phyloP scores from a whole-genome alignment of 1,284 basidiomycete genomes.

The Phellinidium pouzarii region DNA sequence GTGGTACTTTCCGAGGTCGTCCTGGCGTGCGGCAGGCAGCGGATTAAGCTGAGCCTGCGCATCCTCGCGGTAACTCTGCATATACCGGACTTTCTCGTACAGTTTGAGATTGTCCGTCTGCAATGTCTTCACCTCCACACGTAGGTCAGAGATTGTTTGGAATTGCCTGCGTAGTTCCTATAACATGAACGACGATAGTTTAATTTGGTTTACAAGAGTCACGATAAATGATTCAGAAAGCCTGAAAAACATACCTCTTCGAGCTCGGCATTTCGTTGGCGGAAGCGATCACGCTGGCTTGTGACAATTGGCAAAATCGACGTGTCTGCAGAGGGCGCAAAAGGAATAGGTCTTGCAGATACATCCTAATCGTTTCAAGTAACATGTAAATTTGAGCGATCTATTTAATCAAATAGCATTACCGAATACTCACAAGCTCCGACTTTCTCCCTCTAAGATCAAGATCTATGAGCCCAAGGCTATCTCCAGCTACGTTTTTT shows the following conservation, averaged over 20 bases:
- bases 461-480: constrained; percentile 61
- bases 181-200: background rate
- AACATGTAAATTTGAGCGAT: constrained; percentile 5
- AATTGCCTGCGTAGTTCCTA: constrained; percentile 92
- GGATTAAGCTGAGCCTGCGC: constrained; percentile 60
- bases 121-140: constrained; percentile 80
- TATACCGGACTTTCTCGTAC: constrained; percentile 95
- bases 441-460: constrained; percentile 57
- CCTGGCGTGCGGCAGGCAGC: constrained; percentile 45
- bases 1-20: constrained; percentile 85
- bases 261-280: constrained; percentile 91
- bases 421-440: constrained; percentile 26
- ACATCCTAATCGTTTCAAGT: constrained; percentile 41
- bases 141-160: constrained; percentile 86
- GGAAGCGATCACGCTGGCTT: constrained; percentile 91
- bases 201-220: constrained; percentile 5
- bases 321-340: constrained; percentile 71
- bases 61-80: constrained; percentile 88
- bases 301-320: constrained; percentile 96
- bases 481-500: constrained; percentile 22
- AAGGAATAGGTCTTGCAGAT: constrained; percentile 54
- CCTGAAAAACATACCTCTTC: constrained; percentile 65
- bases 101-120: constrained; percentile 92
- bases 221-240: constrained; percentile 3
- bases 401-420: background rate